Evolutionary conservation across 129 eudicot species (phyloP).

Genomic region (Sambucus nigra): DNA sequence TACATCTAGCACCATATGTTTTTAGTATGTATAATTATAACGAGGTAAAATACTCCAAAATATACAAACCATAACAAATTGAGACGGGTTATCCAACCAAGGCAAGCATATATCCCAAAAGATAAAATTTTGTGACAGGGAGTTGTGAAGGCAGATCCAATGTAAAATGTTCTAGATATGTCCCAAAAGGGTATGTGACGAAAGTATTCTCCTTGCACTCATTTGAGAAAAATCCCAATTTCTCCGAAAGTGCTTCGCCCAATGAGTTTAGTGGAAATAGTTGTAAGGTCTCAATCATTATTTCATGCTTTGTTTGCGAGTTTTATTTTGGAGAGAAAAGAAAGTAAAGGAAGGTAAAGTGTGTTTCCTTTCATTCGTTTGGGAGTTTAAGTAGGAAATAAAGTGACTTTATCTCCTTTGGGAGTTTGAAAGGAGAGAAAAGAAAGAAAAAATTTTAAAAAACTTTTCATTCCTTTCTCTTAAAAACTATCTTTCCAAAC

Average conservation of each 20-base stretch:
- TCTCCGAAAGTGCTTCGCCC: conserved; percentile 34
- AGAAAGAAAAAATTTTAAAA: no score
- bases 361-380: no score
- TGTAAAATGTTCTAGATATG: conserved; percentile 58
- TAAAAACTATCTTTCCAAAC: no score
- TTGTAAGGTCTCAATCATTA: conserved; percentile 71
- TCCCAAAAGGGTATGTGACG: conserved; percentile 37
- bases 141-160: conserved; percentile 78
- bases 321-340: no score
- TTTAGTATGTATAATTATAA: not conserved
- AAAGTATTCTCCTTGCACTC: conserved; percentile 41
- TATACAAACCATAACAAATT: not conserved
- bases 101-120: no score
- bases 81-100: conserved; percentile 1
- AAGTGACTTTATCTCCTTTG: no score
- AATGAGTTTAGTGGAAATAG: conserved; percentile 68
- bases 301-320: no score
- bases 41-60: conserved; percentile 1
- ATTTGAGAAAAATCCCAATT: conserved; percentile 24
- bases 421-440: no score
- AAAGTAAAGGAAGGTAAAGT: no score
- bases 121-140: conserved; percentile 28
- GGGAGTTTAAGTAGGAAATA: no score
- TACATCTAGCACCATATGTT: not conserved
- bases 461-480: no score